Evolutionary conservation across 2,329 filamentous ascomycete genomes (phyloP), one percentile per base, ranked within the genome.

Genomic region (Cladosporium cucumerinum): DNA sequence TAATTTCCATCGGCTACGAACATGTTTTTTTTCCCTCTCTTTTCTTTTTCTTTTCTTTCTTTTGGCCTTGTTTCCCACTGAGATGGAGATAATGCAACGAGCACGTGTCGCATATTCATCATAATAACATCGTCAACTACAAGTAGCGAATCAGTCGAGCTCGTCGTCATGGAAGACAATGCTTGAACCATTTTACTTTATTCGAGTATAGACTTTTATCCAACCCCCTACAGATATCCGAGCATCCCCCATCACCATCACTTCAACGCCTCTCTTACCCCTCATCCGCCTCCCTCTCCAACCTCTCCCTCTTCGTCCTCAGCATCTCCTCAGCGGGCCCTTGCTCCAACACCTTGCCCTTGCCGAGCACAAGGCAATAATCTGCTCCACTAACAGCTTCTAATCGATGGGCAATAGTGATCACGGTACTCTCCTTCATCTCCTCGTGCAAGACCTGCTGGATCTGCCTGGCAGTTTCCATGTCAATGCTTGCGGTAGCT

Each of bases 351-450:
- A 86, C 74, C 66, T 74, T 79, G 0, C 84, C 84, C 66, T 82
- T 81, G 1, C 82, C 83, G 57, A 87, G 69, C 36, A 85, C 82
- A 52, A 86, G 76, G 65, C 81, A 85, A 65, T 81, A 84, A 63
- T 86, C 82, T 2, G 85, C 86, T 68, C 84, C 82, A 69, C 80
- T 81, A 4, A 89, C 86, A 52, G 87, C 87, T 71, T 87, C 85
- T 6, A 87, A 75, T 1, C 87, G 80, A 80, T 89, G 87, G 23
- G 87, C 87, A 75, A 89, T 87, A 0, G 85, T 87, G 64, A 89
- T 82, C 16, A 89, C 86, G 0, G 87, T 89, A 66, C 83, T 85
- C 65, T 81, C 80, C 57, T 74, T 78, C 80, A 87, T 79, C 74
- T 87, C 85, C 69, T 85, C 82, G 55, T 83, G 77, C 71, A 87